phyloP scores from a whole-genome alignment of 2,329 filamentous ascomycete species.

The Blastomyces parvus region DNA sequence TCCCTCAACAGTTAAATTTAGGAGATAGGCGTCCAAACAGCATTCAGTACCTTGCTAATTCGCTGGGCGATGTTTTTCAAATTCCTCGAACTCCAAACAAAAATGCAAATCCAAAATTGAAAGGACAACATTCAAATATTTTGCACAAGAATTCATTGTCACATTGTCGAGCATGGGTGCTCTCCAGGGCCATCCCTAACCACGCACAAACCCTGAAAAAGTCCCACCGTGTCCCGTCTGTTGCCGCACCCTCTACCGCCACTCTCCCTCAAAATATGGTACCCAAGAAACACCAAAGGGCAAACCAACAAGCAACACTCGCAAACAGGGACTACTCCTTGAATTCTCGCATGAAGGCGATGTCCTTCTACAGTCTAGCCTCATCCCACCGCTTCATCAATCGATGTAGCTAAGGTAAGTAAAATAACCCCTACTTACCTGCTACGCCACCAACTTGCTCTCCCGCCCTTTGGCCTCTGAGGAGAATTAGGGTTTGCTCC shows the following conservation, averaged over 20 bases:
- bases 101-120: not conserved
- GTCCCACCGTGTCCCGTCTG: not conserved
- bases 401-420: not conserved
- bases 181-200: not conserved
- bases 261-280: not conserved
- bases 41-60: not conserved
- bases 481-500: slow-evolving; percentile 1
- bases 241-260: not conserved
- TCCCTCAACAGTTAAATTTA: not conserved
- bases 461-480: not conserved
- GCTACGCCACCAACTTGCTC: not conserved
- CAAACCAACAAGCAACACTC: not conserved
- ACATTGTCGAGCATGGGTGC: not conserved
- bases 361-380: too few species aligned
- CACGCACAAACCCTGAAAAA: not conserved
- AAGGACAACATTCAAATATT: not conserved
- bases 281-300: too few species aligned
- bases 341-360: not conserved
- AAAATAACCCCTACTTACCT: not conserved
- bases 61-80: not conserved
- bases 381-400: not conserved
- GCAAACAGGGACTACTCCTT: not conserved
- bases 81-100: not conserved
- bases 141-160: not conserved
- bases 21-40: not conserved